phyloP scores from a whole-genome alignment of 768 basidiomycete species.

The Lactarius quietus region DNA sequence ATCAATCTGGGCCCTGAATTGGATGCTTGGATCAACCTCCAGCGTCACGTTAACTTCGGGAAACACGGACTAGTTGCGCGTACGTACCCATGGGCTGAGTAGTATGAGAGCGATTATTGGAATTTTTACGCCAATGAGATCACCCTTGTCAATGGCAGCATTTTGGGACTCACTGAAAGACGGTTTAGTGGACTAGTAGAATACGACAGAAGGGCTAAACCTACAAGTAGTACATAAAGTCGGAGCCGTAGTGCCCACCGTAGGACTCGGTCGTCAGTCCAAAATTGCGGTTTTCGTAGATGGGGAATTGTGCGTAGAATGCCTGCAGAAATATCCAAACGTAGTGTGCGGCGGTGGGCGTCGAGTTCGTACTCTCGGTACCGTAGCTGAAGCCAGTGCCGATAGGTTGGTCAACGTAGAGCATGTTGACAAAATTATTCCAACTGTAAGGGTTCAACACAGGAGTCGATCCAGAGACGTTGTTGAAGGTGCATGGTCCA shows the following conservation, averaged over 20 bases:
- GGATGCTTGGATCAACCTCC: slow-evolving; percentile 30
- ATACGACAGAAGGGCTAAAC: neutral
- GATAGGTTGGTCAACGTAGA: slow-evolving; percentile 23
- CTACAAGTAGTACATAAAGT: slow-evolving; percentile 17
- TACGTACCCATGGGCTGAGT: slow-evolving; percentile 28
- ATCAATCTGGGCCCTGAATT: slow-evolving; percentile 48
- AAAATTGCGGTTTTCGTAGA: slow-evolving; percentile 37
- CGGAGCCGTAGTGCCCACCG: slow-evolving; percentile 31
- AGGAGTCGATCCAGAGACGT: slow-evolving; percentile 5
- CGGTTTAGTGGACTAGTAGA: neutral
- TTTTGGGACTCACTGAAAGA: slow-evolving; percentile 45
- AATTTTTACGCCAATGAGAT: slow-evolving; percentile 39
- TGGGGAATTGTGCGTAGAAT: slow-evolving; percentile 37
- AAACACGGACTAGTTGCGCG: slow-evolving; percentile 44
- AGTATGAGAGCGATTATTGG: slow-evolving; percentile 36
- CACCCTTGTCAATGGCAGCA: slow-evolving; percentile 43
- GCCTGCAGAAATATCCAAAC: neutral
- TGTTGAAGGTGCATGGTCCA: slow-evolving; percentile 17
- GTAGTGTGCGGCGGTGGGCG: neutral
- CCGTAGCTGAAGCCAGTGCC: neutral
- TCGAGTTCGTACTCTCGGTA: neutral
- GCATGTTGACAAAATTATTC: slow-evolving; percentile 20
- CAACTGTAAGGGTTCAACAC: slow-evolving; percentile 11
- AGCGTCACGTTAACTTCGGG: neutral
- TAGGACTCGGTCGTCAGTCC: slow-evolving; percentile 53